These are phyloP conservation scores for Ogataea paraovalis DNA, from an alignment of 805 yeast species.

Conservation along the genomic window DNA sequence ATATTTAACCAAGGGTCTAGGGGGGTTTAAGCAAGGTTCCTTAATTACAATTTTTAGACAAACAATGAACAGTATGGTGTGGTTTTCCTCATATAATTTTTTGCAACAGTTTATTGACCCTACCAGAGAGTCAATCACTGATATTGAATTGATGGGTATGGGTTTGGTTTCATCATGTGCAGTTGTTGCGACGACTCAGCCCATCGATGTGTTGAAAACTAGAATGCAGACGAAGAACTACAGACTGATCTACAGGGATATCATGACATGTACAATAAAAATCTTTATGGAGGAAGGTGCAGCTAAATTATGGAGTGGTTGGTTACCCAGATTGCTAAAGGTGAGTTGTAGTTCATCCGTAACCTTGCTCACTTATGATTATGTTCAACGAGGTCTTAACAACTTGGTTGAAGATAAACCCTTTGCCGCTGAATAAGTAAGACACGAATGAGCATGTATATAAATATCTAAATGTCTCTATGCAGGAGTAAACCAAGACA, in stretches of 20 bases:
- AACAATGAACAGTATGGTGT: conserved; percentile 69
- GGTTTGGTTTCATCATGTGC: conserved; percentile 68
- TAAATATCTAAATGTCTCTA: too few relatives aligned
- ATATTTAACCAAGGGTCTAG: conserved; percentile 63
- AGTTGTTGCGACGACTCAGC: conserved; percentile 79
- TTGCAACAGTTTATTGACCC: conserved; percentile 69
- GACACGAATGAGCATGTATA: too few relatives aligned
- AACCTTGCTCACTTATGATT: conserved; percentile 59
- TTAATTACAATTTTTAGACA: conserved; percentile 81
- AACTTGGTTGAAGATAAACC: conserved; percentile 26
- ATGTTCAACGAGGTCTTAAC: conserved; percentile 44
- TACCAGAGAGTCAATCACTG: conserved; percentile 40
- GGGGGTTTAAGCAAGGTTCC: conserved; percentile 81
- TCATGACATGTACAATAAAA: conserved; percentile 51
- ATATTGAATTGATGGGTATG: conserved; percentile 32
- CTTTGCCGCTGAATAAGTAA: conserved; percentile 21
- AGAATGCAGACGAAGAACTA: conserved; percentile 78
- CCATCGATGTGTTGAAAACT: conserved; percentile 82
- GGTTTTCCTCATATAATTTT: conserved; percentile 79
- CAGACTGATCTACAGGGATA: conserved; percentile 52
- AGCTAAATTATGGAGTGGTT: conserved; percentile 51
- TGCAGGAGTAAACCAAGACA: too few relatives aligned
- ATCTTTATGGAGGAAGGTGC: conserved; percentile 45
- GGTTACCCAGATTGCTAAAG: conserved; percentile 65
- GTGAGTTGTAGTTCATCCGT: conserved; percentile 70